Conservation (phyloP, 2,329 filamentous ascomycete species). For the Cadophora malorum region DNA sequence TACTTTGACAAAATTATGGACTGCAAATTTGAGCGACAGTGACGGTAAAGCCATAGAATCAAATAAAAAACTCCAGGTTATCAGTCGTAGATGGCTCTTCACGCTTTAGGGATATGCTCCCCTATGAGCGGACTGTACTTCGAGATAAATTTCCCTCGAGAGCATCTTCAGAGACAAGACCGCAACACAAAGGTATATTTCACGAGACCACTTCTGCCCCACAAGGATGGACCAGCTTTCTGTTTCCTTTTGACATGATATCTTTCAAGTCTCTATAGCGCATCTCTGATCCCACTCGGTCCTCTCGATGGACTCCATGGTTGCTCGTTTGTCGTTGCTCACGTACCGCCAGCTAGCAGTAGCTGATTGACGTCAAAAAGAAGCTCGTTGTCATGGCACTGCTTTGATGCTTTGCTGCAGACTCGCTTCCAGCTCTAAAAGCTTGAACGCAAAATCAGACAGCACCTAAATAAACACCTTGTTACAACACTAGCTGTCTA, state of each 20-base stretch:
- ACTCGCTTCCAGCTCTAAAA: neutral
- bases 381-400: neutral
- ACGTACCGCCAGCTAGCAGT: neutral
- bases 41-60: too few relatives aligned
- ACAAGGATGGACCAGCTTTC: neutral
- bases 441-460: neutral
- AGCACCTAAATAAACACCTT: neutral
- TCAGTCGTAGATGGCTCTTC: too few relatives aligned
- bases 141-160: too few relatives aligned
- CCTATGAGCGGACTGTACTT: too few relatives aligned
- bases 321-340: neutral
- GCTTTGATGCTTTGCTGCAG: neutral
- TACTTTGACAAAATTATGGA: too few relatives aligned
- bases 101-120: too few relatives aligned
- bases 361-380: slow-evolving; percentile 6
- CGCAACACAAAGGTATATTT: neutral
- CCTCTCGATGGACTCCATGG: neutral
- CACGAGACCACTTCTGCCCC: neutral
- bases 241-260: neutral
- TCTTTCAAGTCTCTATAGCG: neutral
- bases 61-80: too few relatives aligned
- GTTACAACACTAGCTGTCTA: slow-evolving; percentile 6
- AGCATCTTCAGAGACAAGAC: neutral
- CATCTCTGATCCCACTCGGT: neutral
- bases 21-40: too few relatives aligned